These are phyloP conservation scores for Tephrocybe rancida DNA, from an alignment of 768 basidiomycete genomes.

Conservation along the genomic window DNA sequence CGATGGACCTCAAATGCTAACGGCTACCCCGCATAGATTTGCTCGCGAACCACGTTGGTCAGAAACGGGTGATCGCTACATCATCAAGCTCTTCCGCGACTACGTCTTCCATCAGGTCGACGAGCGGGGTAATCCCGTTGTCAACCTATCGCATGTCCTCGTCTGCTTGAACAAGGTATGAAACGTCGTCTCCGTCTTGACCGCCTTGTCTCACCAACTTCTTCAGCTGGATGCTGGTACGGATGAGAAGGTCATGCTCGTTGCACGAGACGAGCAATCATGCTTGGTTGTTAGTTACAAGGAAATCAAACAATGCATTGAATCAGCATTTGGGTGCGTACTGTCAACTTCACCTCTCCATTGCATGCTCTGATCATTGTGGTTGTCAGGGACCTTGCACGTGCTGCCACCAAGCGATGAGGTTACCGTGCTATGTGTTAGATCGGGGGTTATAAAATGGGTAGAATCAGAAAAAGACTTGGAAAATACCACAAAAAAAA, in stretches of 20 bases:
- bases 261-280: conserved; percentile 94
- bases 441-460: conserved; percentile 49
- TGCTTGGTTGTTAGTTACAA: conserved; percentile 93
- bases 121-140: conserved; percentile 83
- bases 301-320: conserved; percentile 85
- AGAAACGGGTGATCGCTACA: conserved; percentile 97
- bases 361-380: not conserved
- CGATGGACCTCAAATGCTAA: not conserved
- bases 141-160: conserved; percentile 90
- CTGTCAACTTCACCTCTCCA: not conserved
- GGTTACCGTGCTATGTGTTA: not conserved
- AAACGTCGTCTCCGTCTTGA: conserved; percentile 5
- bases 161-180: conserved; percentile 90
- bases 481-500: conserved; percentile 32
- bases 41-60: conserved; percentile 97
- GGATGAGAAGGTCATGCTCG: conserved; percentile 94
- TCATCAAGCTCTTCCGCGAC: conserved; percentile 97
- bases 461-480: conserved; percentile 59
- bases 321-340: conserved; percentile 80
- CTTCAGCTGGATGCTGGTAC: conserved; percentile 86
- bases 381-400: conserved; percentile 43
- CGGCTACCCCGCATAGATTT: conserved; percentile 55
- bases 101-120: conserved; percentile 98
- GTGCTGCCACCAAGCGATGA: conserved; percentile 27
- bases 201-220: not conserved